These are phyloP conservation scores for Aspergillus sojae DNA, from an alignment of 2,329 filamentous ascomycete species.

Conservation along the genomic window DNA sequence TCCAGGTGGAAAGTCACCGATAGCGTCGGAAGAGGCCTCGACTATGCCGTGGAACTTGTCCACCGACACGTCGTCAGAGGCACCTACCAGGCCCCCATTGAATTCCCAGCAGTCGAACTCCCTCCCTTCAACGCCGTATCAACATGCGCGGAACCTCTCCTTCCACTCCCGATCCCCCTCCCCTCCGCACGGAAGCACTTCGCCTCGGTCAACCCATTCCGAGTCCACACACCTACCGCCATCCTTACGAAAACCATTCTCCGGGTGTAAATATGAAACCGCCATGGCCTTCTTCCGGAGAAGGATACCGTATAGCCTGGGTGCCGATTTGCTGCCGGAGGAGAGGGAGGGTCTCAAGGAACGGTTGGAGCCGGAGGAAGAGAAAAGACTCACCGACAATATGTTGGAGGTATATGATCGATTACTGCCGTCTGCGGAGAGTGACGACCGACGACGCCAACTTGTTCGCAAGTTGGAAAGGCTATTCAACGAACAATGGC, in stretches of 20 bases:
- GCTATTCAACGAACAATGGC: constrained; percentile 89
- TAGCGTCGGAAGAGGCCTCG: constrained; percentile 43
- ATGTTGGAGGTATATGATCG: constrained; percentile 83
- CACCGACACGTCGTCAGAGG: constrained; percentile 37
- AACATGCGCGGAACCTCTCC: constrained; percentile 80
- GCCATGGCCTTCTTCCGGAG: constrained; percentile 78
- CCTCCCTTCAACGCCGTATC: constrained; percentile 89
- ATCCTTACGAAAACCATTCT: constrained; percentile 66
- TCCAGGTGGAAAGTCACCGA: constrained; percentile 46
- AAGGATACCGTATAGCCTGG: constrained; percentile 88
- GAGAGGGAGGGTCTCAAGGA: constrained; percentile 70
- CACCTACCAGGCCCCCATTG: constrained; percentile 52
- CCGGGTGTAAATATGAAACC: constrained; percentile 85
- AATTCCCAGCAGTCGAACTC: constrained; percentile 76
- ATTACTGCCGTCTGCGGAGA: constrained; percentile 79
- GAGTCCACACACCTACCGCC: constrained; percentile 78
- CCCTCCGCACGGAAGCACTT: constrained; percentile 75
- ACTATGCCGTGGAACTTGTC: constrained; percentile 46
- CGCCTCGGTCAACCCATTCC: constrained; percentile 86
- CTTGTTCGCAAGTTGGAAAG: constrained; percentile 86
- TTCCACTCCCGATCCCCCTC: constrained; percentile 80
- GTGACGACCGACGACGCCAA: constrained; percentile 72
- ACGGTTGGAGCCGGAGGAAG: constrained; percentile 71
- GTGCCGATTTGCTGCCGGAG: constrained; percentile 75
- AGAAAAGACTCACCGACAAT: constrained; percentile 74